Evolutionary conservation across 257 asterid genomes (phyloP).

Genomic region (Sherardia arvensis): DNA sequence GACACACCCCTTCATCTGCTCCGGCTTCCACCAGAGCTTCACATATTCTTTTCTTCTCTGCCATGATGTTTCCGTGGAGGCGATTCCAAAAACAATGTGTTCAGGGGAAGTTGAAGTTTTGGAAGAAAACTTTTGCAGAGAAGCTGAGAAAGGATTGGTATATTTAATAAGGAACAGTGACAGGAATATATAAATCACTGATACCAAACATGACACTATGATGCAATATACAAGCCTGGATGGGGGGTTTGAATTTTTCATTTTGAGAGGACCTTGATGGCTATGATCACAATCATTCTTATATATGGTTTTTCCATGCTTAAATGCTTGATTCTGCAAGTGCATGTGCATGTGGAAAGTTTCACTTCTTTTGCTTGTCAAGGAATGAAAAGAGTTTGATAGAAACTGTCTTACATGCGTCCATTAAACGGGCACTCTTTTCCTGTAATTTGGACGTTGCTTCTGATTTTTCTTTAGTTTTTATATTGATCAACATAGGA

Average conservation of each 20-base stretch:
- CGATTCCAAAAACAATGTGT: constrained; percentile 67
- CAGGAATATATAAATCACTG: constrained; percentile 22
- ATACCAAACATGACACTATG: constrained; percentile 20
- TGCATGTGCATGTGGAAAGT: too few relatives aligned
- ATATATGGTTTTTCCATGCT: constrained; percentile 4
- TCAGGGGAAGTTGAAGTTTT: constrained; percentile 48
- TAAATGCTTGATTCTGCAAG: too few relatives aligned
- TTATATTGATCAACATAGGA: too few relatives aligned
- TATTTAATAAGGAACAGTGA: constrained; percentile 22
- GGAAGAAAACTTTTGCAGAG: constrained; percentile 17
- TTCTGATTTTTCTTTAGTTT: too few relatives aligned
- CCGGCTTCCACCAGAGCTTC: constrained; percentile 68
- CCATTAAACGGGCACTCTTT: too few relatives aligned
- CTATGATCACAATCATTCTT: too few relatives aligned
- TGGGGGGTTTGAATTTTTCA: constrained; percentile 26
- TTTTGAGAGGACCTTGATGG: constrained; percentile 10
- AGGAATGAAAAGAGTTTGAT: too few relatives aligned
- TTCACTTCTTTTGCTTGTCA: too few relatives aligned
- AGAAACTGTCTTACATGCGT: too few relatives aligned
- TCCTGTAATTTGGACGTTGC: too few relatives aligned
- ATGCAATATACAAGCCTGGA: constrained; percentile 22
- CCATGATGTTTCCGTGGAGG: constrained; percentile 56
- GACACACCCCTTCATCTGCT: constrained; percentile 60
- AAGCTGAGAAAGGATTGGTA: constrained; percentile 18
- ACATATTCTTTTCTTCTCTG: constrained; percentile 37